A percentile compares a stretch with the other conserved stretches of the same genome.
Evolutionary conservation across 305 asterid species (phyloP).

Genomic region (Solanum hybrid): DNA sequence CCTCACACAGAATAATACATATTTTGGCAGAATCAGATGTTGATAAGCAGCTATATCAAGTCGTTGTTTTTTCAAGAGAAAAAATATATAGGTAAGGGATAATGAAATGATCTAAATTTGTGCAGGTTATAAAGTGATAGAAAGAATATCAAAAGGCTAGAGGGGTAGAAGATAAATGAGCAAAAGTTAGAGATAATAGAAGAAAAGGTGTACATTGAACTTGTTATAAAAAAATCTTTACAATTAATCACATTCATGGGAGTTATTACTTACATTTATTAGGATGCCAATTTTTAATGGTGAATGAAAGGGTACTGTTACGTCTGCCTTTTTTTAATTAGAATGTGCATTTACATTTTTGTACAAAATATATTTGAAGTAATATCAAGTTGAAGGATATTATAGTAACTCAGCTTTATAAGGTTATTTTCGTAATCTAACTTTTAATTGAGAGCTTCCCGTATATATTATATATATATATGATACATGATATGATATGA

Average conservation of each 20-base stretch:
- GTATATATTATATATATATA: too few species aligned
- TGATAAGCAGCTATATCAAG: not conserved
- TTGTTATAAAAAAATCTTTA: not conserved
- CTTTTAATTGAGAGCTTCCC: not conserved
- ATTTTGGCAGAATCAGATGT: not conserved
- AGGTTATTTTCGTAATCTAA: not conserved
- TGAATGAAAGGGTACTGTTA: not conserved
- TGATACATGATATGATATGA: not conserved
- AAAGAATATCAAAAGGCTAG: not conserved
- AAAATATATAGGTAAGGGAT: not conserved
- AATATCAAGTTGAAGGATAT: not conserved
- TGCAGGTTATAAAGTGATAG: not conserved
- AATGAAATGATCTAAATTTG: not conserved
- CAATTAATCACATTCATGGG: not conserved
- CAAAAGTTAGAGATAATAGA: not conserved
- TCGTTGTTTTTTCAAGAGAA: not conserved
- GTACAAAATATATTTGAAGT: not conserved
- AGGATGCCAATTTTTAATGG: not conserved
- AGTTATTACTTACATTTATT: not conserved
- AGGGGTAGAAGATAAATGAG: not conserved
- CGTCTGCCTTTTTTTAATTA: not conserved
- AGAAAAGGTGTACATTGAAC: not conserved
- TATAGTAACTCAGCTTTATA: not conserved
- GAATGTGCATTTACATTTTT: not conserved
- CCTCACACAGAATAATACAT: not conserved